phyloP scores from a whole-genome alignment of 2,329 filamentous ascomycete species.

The Purpureocillium takamizusanense region DNA sequence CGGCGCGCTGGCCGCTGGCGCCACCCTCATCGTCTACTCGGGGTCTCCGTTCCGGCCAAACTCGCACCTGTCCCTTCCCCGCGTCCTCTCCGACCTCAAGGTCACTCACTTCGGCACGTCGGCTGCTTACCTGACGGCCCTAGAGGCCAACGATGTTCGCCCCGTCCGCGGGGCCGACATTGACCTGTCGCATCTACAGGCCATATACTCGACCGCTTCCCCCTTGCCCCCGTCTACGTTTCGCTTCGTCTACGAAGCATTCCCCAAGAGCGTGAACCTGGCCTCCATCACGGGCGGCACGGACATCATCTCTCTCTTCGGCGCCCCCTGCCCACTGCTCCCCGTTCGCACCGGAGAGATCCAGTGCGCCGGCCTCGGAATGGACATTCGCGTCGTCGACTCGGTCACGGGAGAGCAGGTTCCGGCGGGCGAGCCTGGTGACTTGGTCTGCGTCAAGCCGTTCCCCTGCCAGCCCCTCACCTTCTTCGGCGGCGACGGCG shows the following conservation, averaged over 20 bases:
- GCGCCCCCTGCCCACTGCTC: conserved; percentile 68
- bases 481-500: conserved; percentile 64
- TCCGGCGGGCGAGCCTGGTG: conserved; percentile 61
- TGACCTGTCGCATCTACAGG: conserved; percentile 58
- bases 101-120: conserved; percentile 95
- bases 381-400: conserved; percentile 61
- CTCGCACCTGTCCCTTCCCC: conserved; percentile 73
- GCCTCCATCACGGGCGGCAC: conserved; percentile 93
- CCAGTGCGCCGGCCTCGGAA: conserved; percentile 68
- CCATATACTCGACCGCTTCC: conserved; percentile 90
- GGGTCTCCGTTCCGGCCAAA: conserved; percentile 81
- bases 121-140: conserved; percentile 82
- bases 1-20: conserved; percentile 72
- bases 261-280: conserved; percentile 73
- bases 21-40: conserved; percentile 81
- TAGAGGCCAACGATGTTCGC: conserved; percentile 66
- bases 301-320: conserved; percentile 93
- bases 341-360: conserved; percentile 68
- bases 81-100: conserved; percentile 66
- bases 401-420: conserved; percentile 46
- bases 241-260: conserved; percentile 75
- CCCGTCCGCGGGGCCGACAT: conserved; percentile 45
- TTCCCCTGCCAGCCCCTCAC: conserved; percentile 88
- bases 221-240: conserved; percentile 91
- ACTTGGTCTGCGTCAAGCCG: conserved; percentile 76